Conservation (phyloP, 2,329 filamentous ascomycete species). For the Fusarium algeriense region DNA sequence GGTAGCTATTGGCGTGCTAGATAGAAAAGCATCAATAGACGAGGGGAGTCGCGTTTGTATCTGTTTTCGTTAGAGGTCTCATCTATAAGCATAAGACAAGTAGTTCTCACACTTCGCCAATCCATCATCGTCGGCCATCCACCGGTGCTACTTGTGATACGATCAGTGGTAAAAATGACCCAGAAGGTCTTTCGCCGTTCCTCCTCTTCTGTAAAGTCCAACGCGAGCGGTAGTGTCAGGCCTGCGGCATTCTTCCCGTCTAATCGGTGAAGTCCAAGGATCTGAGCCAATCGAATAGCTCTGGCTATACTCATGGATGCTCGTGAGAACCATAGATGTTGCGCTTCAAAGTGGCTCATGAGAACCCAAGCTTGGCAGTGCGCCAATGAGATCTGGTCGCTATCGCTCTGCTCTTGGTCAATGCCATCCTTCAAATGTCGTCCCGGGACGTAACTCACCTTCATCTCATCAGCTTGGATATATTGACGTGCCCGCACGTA, state of each 20-base stretch:
- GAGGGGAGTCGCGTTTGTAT: slow-evolving; percentile 26
- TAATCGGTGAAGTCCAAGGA: slow-evolving; percentile 81
- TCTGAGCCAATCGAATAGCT: slow-evolving; percentile 75
- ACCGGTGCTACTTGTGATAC: slow-evolving; percentile 86
- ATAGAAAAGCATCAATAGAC: slow-evolving; percentile 17
- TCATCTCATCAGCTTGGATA: slow-evolving; percentile 83
- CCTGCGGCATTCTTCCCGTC: slow-evolving; percentile 34
- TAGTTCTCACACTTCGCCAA: slow-evolving; percentile 44
- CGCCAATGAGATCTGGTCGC: slow-evolving; percentile 55
- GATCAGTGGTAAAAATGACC: slow-evolving; percentile 81
- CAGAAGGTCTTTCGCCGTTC: slow-evolving; percentile 86
- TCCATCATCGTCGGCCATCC: slow-evolving; percentile 88
- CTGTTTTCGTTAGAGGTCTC: neutral
- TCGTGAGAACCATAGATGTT: slow-evolving; percentile 81
- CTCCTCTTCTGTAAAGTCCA: slow-evolving; percentile 77
- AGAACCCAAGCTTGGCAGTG: slow-evolving; percentile 83
- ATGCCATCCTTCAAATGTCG: slow-evolving; percentile 63
- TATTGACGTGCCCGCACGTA: slow-evolving; percentile 87
- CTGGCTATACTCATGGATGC: slow-evolving; percentile 83
- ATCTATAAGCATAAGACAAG: rapidly evolving
- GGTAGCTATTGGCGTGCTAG: slow-evolving; percentile 48
- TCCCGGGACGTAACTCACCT: slow-evolving; percentile 53
- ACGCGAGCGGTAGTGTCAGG: slow-evolving; percentile 64
- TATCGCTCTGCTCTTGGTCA: slow-evolving; percentile 56
- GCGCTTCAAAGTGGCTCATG: slow-evolving; percentile 80